These are phyloP conservation scores for Microsporum ferrugineum DNA, from an alignment of 2,329 filamentous ascomycete genomes.

Conservation along the genomic window DNA sequence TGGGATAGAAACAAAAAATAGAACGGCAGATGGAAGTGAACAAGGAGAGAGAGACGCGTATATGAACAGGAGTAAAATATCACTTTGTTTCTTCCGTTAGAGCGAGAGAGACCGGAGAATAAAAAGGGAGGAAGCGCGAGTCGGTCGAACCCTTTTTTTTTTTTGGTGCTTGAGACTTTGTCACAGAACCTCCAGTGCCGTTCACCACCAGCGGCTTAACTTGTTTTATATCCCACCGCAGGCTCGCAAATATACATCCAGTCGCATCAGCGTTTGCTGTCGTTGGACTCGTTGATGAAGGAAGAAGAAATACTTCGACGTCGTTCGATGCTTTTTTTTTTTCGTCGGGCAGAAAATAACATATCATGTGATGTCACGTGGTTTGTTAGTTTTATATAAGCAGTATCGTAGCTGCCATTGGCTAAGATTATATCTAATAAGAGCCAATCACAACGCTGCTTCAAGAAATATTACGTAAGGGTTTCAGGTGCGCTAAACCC, in stretches of 20 bases:
- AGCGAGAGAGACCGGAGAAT: constrained; percentile 20
- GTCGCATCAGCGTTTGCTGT: neutral
- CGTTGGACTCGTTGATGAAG: neutral
- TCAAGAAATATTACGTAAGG: no score
- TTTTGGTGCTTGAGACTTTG: constrained; percentile 11
- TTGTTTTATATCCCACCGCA: neutral
- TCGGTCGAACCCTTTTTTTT: constrained; percentile 28
- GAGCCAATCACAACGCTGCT: no score
- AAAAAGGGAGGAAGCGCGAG: constrained; percentile 17
- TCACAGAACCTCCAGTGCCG: neutral
- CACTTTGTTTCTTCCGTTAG: constrained; percentile 29
- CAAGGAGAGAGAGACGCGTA: constrained; percentile 17
- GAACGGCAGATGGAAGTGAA: constrained; percentile 18
- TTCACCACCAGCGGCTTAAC: neutral
- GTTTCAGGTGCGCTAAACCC: no score
- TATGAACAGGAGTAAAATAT: constrained; percentile 22
- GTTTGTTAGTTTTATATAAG: no score
- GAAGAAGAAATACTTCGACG: no score
- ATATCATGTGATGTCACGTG: no score
- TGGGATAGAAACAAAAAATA: constrained; percentile 19
- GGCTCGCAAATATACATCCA: neutral
- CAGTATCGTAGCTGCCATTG: no score
- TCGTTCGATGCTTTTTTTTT: no score
- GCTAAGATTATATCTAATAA: no score
- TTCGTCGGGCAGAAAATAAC: no score